A percentile compares a stretch with the other conserved stretches of the same genome.
Evolutionary conservation across 768 basidiomycete genomes (phyloP).

Genomic region (Strobilomyces confusus): DNA sequence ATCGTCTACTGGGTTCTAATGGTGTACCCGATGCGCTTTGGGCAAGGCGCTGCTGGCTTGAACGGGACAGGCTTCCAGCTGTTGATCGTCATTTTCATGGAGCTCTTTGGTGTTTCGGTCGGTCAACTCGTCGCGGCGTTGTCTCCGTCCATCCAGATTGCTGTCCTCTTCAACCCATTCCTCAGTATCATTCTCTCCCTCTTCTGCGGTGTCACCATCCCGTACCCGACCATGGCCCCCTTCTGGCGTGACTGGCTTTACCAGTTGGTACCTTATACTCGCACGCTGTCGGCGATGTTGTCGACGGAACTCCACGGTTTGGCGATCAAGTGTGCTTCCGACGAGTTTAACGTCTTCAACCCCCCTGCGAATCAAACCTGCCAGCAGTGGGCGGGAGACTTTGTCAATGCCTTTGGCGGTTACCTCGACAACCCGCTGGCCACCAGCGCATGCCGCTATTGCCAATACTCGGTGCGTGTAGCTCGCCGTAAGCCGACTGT

Average conservation of each 20-base stretch:
- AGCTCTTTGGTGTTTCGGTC: slow-evolving; percentile 69
- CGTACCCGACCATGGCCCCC: slow-evolving; percentile 53
- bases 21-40: slow-evolving; percentile 69
- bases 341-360: slow-evolving; percentile 69
- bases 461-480: slow-evolving; percentile 48
- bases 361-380: slow-evolving; percentile 78
- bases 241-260: slow-evolving; percentile 85
- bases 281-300: slow-evolving; percentile 66
- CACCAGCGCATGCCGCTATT: slow-evolving; percentile 64
- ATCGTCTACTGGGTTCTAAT: slow-evolving; percentile 73
- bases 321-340: slow-evolving; percentile 53
- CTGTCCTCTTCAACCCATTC: slow-evolving; percentile 80
- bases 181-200: slow-evolving; percentile 57
- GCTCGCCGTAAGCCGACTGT: neutral
- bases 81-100: slow-evolving; percentile 64
- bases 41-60: slow-evolving; percentile 55
- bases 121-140: slow-evolving; percentile 73
- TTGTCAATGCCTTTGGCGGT: slow-evolving; percentile 59
- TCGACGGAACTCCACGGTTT: slow-evolving; percentile 76
- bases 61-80: slow-evolving; percentile 72
- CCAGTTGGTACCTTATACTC: slow-evolving; percentile 65
- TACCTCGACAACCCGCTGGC: slow-evolving; percentile 69
- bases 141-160: slow-evolving; percentile 73
- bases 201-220: slow-evolving; percentile 82
- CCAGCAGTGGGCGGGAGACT: slow-evolving; percentile 61